Conservation (phyloP, 2,329 filamentous ascomycete species). For the Raffaelea ambrosiae region DNA sequence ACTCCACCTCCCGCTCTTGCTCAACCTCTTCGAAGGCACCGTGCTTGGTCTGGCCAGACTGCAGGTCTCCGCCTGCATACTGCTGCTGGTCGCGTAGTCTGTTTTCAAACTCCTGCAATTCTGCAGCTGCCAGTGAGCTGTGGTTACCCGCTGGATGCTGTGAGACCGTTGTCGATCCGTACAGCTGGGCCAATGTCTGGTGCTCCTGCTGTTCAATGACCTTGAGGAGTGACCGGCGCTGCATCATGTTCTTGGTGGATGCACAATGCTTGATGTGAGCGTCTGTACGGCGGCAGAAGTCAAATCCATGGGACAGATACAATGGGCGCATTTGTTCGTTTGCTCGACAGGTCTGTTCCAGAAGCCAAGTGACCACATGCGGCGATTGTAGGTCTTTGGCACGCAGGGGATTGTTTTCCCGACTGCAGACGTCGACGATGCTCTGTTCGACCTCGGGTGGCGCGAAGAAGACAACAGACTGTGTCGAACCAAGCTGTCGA, state of each 20-base stretch:
- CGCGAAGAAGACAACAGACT: conserved; percentile 46
- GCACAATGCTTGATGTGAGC: conserved; percentile 30
- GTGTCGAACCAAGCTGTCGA: conserved; percentile 45
- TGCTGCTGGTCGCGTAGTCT: conserved; percentile 21
- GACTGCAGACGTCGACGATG: conserved; percentile 39
- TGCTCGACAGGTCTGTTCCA: conserved; percentile 52
- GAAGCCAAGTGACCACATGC: conserved; percentile 44
- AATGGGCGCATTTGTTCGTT: conserved; percentile 52
- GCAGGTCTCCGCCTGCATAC: conserved; percentile 8
- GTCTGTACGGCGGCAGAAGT: conserved; percentile 50
- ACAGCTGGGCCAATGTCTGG: conserved; percentile 50
- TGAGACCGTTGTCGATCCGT: conserved; percentile 22
- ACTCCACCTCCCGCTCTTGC: conserved; percentile 50
- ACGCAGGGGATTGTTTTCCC: conserved; percentile 7
- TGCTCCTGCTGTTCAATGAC: conserved; percentile 43
- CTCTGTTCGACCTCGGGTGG: conserved; percentile 55
- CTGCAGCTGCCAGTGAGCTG: conserved; percentile 16
- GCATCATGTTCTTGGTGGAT: conserved; percentile 21
- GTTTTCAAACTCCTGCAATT: conserved; percentile 6
- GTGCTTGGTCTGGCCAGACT: conserved; percentile 16
- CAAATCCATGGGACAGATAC: conserved; percentile 49
- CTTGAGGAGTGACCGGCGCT: conserved; percentile 29
- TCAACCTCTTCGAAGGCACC: conserved; percentile 51
- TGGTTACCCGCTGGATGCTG: conserved; percentile 15
- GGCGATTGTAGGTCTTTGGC: conserved; percentile 26